A percentile compares a stretch with the other conserved stretches of the same genome.
phyloP scores from a whole-genome alignment of 2,329 filamentous ascomycete genomes.

The Fusarium albidum region DNA sequence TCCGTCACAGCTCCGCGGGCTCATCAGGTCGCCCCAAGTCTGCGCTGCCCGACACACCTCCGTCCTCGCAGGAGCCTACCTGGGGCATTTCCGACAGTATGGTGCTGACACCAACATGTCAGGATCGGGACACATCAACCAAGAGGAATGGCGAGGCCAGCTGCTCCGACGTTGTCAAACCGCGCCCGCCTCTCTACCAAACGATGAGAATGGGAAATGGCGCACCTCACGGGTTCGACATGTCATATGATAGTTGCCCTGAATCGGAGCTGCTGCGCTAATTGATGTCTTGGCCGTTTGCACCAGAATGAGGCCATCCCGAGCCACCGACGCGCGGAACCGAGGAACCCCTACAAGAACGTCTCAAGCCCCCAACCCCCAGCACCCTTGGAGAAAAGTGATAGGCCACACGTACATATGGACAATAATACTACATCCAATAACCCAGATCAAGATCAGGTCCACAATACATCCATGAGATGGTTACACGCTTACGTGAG shows the following conservation, averaged over 20 bases:
- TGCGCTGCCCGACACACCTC: not conserved
- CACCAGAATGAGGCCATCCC: constrained; percentile 14
- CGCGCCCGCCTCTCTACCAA: constrained; percentile 20
- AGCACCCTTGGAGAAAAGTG: no score
- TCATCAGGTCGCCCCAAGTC: not conserved
- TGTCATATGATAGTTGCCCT: constrained; percentile 12
- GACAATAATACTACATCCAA: no score
- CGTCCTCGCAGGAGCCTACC: not conserved
- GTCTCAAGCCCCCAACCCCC: no score
- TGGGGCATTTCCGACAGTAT: not conserved
- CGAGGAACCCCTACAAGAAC: no score
- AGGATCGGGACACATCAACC: not conserved
- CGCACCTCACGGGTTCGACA: constrained; percentile 28
- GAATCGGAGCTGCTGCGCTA: not conserved
- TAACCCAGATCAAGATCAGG: no score
- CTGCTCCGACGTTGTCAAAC: constrained; percentile 8
- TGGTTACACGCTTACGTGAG: no score
- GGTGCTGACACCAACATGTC: not conserved
- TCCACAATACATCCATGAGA: no score
- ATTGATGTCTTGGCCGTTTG: constrained; percentile 2
- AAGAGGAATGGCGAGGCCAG: not conserved
- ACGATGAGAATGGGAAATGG: constrained; percentile 30
- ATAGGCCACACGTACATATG: no score
- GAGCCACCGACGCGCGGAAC: no score
- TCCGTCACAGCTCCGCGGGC: not conserved